Conservation (phyloP, 2,329 filamentous ascomycete genomes). For the Dendrostoma leiphaemia region DNA sequence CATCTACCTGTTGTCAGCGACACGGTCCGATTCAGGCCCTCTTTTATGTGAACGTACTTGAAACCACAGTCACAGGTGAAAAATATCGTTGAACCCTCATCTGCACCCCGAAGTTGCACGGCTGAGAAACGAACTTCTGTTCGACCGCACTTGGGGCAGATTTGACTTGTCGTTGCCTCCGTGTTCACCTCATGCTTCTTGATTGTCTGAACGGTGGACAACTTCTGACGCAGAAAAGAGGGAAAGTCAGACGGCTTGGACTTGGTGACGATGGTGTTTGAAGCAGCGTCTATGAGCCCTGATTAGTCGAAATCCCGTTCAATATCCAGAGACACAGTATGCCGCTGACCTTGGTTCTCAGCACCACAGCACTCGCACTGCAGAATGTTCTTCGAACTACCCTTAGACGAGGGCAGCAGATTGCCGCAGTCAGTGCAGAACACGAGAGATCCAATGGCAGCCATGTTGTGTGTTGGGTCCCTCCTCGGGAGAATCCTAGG, state of each 20-base stretch:
- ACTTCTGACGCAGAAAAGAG: slow-evolving; percentile 81
- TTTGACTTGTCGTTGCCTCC: slow-evolving; percentile 64
- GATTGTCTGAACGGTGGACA: slow-evolving; percentile 81
- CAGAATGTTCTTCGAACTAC: slow-evolving; percentile 71
- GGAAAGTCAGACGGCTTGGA: slow-evolving; percentile 93
- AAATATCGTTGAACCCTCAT: slow-evolving; percentile 92
- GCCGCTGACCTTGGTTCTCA: slow-evolving; percentile 73
- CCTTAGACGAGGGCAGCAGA: slow-evolving; percentile 77
- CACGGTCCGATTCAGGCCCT: slow-evolving; percentile 15
- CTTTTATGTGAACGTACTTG: slow-evolving; percentile 57
- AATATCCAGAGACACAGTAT: not conserved
- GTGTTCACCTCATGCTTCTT: slow-evolving; percentile 75
- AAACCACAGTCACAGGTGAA: slow-evolving; percentile 85
- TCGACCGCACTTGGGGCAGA: slow-evolving; percentile 77
- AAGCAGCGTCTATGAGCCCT: slow-evolving; percentile 59
- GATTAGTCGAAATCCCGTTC: slow-evolving; percentile 1
- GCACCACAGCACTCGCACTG: slow-evolving; percentile 84
- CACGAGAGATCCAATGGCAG: slow-evolving; percentile 83
- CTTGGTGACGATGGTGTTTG: slow-evolving; percentile 73
- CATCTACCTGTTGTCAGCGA: slow-evolving; percentile 36
- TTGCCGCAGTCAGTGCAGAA: slow-evolving; percentile 95
- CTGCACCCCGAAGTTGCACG: slow-evolving; percentile 84
- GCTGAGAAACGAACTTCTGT: slow-evolving; percentile 83
- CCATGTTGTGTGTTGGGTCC: slow-evolving; percentile 53
- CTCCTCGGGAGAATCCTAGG: not conserved